Conservation (phyloP, 2,329 filamentous ascomycete species). For the Colletotrichum sp. region DNA sequence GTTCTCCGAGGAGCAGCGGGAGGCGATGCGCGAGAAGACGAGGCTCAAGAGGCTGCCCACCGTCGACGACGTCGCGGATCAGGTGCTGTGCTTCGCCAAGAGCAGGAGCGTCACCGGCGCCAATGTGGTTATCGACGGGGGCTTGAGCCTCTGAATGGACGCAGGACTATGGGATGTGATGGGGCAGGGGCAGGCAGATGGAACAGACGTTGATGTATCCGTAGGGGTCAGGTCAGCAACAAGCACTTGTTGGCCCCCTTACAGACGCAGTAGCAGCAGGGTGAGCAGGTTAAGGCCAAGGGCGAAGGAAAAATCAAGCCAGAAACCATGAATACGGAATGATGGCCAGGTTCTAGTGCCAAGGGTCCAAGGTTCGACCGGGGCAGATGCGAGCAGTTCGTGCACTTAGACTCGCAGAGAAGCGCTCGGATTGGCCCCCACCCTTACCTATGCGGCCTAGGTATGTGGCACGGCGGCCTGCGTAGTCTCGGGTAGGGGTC, state of each 20-base stretch:
- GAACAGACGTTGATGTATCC: neutral
- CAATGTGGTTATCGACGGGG: conserved; percentile 54
- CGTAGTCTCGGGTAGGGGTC: neutral
- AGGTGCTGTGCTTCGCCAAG: conserved; percentile 53
- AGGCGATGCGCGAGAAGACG: conserved; percentile 56
- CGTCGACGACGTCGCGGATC: conserved; percentile 56
- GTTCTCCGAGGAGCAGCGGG: conserved; percentile 62
- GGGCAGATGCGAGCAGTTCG: neutral
- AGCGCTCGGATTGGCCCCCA: neutral
- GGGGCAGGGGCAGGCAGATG: neutral
- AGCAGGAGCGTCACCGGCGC: conserved; percentile 55
- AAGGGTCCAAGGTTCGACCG: neutral
- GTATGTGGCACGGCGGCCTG: neutral
- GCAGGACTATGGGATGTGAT: neutral
- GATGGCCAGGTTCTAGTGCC: neutral
- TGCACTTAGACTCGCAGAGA: neutral
- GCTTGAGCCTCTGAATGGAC: conserved; percentile 10
- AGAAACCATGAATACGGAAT: neutral
- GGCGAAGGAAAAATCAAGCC: neutral
- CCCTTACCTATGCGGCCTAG: neutral
- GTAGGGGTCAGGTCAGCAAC: neutral
- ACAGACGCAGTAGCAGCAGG: neutral
- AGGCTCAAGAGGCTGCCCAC: conserved; percentile 63
- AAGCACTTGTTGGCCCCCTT: neutral
- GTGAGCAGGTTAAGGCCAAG: neutral